phyloP scores from a whole-genome alignment of 768 basidiomycete species.

The Strobilomyces dryophilus region DNA sequence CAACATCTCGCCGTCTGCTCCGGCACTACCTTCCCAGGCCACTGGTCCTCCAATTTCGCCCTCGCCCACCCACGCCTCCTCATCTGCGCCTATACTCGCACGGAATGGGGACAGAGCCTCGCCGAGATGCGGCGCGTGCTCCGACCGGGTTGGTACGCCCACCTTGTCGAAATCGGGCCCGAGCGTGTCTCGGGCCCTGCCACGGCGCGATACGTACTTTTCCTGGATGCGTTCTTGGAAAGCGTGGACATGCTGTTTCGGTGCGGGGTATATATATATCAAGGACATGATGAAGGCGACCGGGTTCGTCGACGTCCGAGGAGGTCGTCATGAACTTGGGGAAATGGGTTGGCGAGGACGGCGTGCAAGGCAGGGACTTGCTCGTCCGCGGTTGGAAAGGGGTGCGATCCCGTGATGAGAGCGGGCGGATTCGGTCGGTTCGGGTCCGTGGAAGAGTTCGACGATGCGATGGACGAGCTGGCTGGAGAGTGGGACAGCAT shows the following conservation, averaged over 20 bases:
- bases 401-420: constrained; percentile 20
- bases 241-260: too few species aligned
- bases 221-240: constrained; percentile 11
- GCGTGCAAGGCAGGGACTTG: constrained; percentile 14
- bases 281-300: background rate
- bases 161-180: constrained; percentile 28
- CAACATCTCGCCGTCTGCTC: constrained; percentile 24
- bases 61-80: constrained; percentile 31
- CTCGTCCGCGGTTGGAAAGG: constrained; percentile 21
- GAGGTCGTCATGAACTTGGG: constrained; percentile 19
- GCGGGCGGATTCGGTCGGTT: constrained; percentile 14
- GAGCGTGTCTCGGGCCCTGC: constrained; percentile 12
- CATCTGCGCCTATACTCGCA: constrained; percentile 23
- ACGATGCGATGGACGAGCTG: constrained; percentile 12
- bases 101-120: constrained; percentile 26
- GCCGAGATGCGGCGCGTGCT: constrained; percentile 31
- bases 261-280: too few species aligned
- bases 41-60: background rate
- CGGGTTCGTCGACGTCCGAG: constrained; percentile 21
- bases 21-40: constrained; percentile 24
- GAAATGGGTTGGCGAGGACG: constrained; percentile 24
- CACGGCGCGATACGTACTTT: constrained; percentile 9
- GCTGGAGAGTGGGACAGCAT: constrained; percentile 25
- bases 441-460: constrained; percentile 17
- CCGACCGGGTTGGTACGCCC: constrained; percentile 28